These are phyloP conservation scores for Echium plantagineum DNA, from an alignment of 257 asterid genomes.

Conservation along the genomic window DNA sequence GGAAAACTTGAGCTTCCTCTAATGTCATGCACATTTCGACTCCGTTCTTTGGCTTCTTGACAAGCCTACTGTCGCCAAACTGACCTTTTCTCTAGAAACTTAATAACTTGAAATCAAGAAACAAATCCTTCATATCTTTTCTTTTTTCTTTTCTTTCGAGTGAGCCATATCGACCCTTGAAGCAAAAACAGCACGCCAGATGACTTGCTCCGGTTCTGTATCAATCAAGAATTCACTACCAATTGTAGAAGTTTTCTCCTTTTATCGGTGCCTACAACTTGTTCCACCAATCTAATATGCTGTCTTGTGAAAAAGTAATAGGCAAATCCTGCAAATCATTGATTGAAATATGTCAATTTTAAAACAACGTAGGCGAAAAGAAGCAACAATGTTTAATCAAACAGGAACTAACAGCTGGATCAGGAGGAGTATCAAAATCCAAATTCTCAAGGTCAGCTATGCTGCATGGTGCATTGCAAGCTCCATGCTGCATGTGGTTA, in stretches of 20 bases:
- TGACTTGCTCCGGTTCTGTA: too few relatives aligned
- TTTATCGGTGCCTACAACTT: conserved; percentile 16
- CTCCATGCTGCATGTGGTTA: conserved; percentile 16
- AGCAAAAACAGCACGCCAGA: background rate
- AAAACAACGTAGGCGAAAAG: background rate
- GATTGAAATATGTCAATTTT: conserved; percentile 1
- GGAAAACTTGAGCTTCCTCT: background rate
- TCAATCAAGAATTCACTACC: background rate
- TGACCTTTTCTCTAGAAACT: too few relatives aligned
- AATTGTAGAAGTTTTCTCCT: background rate
- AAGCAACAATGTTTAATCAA: background rate
- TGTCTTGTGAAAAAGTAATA: conserved; percentile 44
- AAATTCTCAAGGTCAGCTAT: conserved; percentile 48
- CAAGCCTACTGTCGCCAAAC: background rate
- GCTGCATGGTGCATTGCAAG: conserved; percentile 20
- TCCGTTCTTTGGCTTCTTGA: background rate
- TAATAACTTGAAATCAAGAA: too few relatives aligned
- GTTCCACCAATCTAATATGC: conserved; percentile 42
- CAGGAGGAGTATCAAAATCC: conserved; percentile 59
- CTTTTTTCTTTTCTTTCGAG: too few relatives aligned
- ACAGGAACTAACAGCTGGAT: conserved; percentile 36
- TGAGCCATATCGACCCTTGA: background rate
- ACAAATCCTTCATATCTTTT: too few relatives aligned
- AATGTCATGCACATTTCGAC: background rate
- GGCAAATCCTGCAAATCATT: conserved; percentile 42